Base-by-base conservation (phyloP, 768 basidiomycete genomes). In the Collybia sp. region DNA sequence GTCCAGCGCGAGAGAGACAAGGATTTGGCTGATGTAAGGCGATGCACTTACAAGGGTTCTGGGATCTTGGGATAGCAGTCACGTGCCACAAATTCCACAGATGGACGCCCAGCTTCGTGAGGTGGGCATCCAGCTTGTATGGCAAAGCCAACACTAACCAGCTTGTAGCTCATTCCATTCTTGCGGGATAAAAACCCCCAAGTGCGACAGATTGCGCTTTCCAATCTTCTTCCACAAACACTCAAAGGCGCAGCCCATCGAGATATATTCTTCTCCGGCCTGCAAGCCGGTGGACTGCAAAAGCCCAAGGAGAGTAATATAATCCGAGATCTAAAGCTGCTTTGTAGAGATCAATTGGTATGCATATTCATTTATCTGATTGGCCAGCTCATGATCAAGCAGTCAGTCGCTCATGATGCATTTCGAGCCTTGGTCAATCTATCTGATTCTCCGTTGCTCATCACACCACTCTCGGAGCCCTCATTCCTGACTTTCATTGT, bases 351-450 rank as follows among this genome's bases (percentile, higher is more conserved):
- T 65, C 88, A 91, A 60, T 75, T 91, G 43, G 93, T 87, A 53
- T 41, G 77, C 37, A 33, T 1, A 19, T 49, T 34, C 34, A 25
- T 45, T 18, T 18, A 35, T 43, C 25, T 51, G 18, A 9, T 16
- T 5, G 35, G 18, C 15, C 20, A 35, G 40, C 51, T 57, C 40
- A 61, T 47, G 49, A 33, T 31, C 30, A 25, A 43, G 20, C 56
- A 96, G 92, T 80, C 83, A 46, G 80, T 92, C 42, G 90, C 95
- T 1, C 95, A 97, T 56, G 93, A 96, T 70, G 95, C 95, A 2
- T 88, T 97, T 62, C 82, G 89, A 50, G 93, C 93, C 2, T 74
- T 98, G 42, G 84, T 97, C 61, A 98, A 98, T 67, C 76, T 98
- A 30, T 89, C 93, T 2, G 93, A 94, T 65, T 87, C 86, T 25